Evolutionary conservation across 2,329 filamentous ascomycete genomes (phyloP).

Genomic region (Niveomyces coronatus): DNA sequence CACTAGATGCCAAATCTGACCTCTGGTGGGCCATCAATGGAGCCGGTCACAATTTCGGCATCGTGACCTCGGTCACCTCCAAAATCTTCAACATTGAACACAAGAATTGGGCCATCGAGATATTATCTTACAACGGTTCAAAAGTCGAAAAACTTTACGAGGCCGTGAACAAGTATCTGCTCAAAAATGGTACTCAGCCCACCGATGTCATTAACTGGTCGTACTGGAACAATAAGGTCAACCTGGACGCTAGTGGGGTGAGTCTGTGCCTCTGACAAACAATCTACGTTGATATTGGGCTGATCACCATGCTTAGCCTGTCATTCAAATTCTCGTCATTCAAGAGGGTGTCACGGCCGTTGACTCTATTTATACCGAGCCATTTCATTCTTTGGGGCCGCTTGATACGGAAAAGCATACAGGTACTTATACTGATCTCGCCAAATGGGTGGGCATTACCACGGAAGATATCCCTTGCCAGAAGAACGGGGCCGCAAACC

Average conservation of each 20-base stretch:
- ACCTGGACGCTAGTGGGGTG: constrained; percentile 29
- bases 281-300: neutral
- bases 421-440: constrained; percentile 34
- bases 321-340: constrained; percentile 31
- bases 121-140: constrained; percentile 34
- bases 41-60: constrained; percentile 49
- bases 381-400: constrained; percentile 33
- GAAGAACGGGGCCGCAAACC: constrained; percentile 28
- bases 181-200: constrained; percentile 32
- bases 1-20: constrained; percentile 31
- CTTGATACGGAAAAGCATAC: constrained; percentile 18
- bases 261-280: constrained; percentile 10
- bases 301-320: constrained; percentile 17
- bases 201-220: constrained; percentile 38
- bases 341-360: constrained; percentile 31
- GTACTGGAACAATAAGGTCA: constrained; percentile 33
- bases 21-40: constrained; percentile 49
- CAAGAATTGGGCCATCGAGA: constrained; percentile 30
- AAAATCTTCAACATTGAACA: constrained; percentile 38
- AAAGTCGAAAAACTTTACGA: constrained; percentile 38
- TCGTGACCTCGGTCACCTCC: constrained; percentile 38
- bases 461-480: constrained; percentile 28
- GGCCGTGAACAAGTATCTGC: constrained; percentile 33
- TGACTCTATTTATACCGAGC: constrained; percentile 27
- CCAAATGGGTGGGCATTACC: constrained; percentile 30